phyloP scores from a whole-genome alignment of 352 stramenopile genomes.

The Plasmopara muralis region DNA sequence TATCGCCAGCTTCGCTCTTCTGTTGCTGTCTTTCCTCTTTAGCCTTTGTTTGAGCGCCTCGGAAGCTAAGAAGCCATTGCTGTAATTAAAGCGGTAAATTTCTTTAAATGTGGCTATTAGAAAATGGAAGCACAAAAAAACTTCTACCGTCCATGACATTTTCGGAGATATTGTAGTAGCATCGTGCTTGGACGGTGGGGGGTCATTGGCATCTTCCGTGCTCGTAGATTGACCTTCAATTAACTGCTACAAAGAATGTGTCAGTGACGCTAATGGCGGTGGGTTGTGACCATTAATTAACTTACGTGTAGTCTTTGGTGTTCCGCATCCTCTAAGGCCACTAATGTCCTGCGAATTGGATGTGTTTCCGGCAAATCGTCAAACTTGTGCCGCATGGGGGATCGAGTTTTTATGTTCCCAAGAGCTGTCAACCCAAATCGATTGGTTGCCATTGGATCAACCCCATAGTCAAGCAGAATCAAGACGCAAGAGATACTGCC shows the following conservation, averaged over 20 bases:
- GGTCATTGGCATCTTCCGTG: conserved; percentile 11
- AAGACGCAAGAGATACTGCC: conserved; percentile 50
- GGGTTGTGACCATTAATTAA: conserved; percentile 3
- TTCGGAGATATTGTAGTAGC: conserved; percentile 6
- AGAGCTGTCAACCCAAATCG: conserved; percentile 42
- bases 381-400: conserved; percentile 60
- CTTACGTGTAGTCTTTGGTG: conserved; percentile 23
- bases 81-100: conserved; percentile 4
- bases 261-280: neutral
- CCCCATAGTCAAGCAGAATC: conserved; percentile 62
- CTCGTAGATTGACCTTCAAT: conserved; percentile 15
- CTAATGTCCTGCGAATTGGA: conserved; percentile 40
- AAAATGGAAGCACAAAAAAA: neutral
- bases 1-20: conserved; percentile 11
- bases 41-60: conserved; percentile 2
- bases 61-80: conserved; percentile 28
- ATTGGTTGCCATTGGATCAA: conserved; percentile 43
- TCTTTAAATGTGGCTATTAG: neutral
- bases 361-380: conserved; percentile 46
- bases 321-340: conserved; percentile 37
- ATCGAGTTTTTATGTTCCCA: conserved; percentile 53
- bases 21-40: conserved; percentile 8
- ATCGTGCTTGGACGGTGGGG: conserved; percentile 3
- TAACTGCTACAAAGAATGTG: conserved; percentile 3
- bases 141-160: conserved; percentile 21